Conservation (phyloP, 192 early-diverging fungal genomes). For the Entomortierella lignicola region DNA sequence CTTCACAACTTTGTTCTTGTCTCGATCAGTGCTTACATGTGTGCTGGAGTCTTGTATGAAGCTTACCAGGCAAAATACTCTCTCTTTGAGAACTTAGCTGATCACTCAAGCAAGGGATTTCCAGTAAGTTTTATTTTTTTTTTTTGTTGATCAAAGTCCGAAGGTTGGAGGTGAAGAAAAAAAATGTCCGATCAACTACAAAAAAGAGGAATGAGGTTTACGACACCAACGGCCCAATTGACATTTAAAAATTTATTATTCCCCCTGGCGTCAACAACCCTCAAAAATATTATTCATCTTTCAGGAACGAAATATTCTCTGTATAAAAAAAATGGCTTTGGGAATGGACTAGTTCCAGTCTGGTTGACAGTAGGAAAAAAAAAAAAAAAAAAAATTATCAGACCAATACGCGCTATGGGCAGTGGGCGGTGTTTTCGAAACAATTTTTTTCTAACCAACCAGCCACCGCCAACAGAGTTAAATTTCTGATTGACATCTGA, state of each 20-base stretch:
- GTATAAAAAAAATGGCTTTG: too few relatives aligned
- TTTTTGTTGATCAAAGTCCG: too few relatives aligned
- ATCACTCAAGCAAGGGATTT: constrained; percentile 59
- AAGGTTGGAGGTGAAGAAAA: neutral
- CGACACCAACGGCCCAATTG: neutral
- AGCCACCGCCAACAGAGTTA: constrained; percentile 10
- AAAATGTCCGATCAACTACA: neutral
- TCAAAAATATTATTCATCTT: too few relatives aligned
- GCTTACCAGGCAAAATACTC: constrained; percentile 58
- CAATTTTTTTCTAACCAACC: constrained; percentile 4
- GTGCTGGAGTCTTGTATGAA: constrained; percentile 57
- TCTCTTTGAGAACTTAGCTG: constrained; percentile 65
- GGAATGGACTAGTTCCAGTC: neutral
- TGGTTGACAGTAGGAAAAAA: too few relatives aligned
- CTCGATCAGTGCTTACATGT: constrained; percentile 69
- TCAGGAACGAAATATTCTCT: too few relatives aligned
- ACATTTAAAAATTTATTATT: too few relatives aligned
- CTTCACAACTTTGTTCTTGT: constrained; percentile 69
- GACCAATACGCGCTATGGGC: too few relatives aligned
- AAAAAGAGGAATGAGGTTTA: neutral
- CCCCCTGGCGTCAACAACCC: too few relatives aligned
- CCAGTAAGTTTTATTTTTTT: constrained; percentile 43
- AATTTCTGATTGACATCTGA: constrained; percentile 9
- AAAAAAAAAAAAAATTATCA: too few relatives aligned
- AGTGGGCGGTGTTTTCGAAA: neutral